A percentile compares a stretch with the other conserved stretches of the same genome.
These are phyloP conservation scores for Odontarrhena argentea DNA, from an alignment of 345 rosid genomes.

Conservation along the genomic window DNA sequence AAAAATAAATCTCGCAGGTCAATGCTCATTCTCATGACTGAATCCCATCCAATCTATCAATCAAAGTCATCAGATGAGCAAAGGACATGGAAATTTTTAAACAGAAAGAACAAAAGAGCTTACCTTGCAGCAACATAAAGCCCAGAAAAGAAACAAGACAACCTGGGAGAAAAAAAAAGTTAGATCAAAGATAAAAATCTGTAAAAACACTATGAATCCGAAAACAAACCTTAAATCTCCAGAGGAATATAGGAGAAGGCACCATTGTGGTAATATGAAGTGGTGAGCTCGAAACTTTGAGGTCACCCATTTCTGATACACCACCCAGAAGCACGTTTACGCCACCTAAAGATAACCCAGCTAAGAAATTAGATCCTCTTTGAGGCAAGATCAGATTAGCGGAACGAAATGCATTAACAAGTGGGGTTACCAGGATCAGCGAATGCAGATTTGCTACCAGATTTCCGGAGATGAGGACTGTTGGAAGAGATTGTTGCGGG, in stretches of 20 bases:
- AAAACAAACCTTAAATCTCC: constrained; percentile 88
- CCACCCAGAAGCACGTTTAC: constrained; percentile 50
- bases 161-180: constrained; percentile 51
- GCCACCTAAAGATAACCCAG: constrained; percentile 29
- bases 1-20: constrained; percentile 80
- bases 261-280: constrained; percentile 51
- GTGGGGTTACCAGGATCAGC: constrained; percentile 59
- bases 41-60: constrained; percentile 88
- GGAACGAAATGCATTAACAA: neutral
- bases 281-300: constrained; percentile 55
- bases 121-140: constrained; percentile 88
- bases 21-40: constrained; percentile 93
- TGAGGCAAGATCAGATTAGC: constrained; percentile 9
- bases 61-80: neutral
- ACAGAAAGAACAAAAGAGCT: constrained; percentile 26
- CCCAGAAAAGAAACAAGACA: constrained; percentile 81
- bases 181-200: neutral
- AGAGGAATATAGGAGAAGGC: constrained; percentile 79
- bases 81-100: neutral
- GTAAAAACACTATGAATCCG: neutral
- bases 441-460: constrained; percentile 66
- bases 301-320: constrained; percentile 48
- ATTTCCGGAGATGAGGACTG: constrained; percentile 82
- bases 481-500: constrained; percentile 49
- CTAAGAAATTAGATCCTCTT: constrained; percentile 10